Percentiles rank a stretch among this genome's conserved stretches.
Evolutionary conservation across 108 stramenopile species (phyloP).

Genomic region (Skeletonema potamos): DNA sequence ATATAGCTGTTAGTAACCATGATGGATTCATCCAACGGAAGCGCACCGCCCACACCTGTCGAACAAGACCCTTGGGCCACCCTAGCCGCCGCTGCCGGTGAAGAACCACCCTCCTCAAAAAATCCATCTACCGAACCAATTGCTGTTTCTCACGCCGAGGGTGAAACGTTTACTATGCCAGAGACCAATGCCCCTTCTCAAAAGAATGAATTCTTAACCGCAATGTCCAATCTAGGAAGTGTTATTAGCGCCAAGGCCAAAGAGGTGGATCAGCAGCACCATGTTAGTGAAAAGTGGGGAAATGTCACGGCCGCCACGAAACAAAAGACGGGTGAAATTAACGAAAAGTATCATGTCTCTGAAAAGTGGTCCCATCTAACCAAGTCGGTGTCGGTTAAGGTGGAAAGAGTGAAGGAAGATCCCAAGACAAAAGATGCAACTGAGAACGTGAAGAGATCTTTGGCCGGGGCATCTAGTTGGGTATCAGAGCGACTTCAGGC

Average conservation of each 20-base stretch:
- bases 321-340: not conserved
- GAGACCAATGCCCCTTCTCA: not conserved
- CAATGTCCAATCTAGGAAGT: not conserved
- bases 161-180: slow-evolving; percentile 7
- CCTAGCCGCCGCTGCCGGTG: slow-evolving; percentile 5
- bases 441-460: not conserved
- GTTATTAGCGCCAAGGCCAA: slow-evolving; percentile 3
- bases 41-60: not conserved
- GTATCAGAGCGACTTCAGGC: not conserved
- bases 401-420: not conserved
- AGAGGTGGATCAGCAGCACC: slow-evolving; percentile 3
- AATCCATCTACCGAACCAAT: not conserved
- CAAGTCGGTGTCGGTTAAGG: not conserved
- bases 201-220: slow-evolving; percentile 1
- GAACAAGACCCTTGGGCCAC: slow-evolving; percentile 1
- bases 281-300: not conserved
- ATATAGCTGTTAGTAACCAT: not conserved
- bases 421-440: not conserved
- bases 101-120: not conserved
- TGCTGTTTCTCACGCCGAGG: slow-evolving; percentile 1
- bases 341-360: not conserved
- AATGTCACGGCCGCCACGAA: not conserved
- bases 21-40: not conserved
- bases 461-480: not conserved
- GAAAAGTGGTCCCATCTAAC: not conserved